Conservation (phyloP, 345 rosid genomes). For the Acer saccharum region DNA sequence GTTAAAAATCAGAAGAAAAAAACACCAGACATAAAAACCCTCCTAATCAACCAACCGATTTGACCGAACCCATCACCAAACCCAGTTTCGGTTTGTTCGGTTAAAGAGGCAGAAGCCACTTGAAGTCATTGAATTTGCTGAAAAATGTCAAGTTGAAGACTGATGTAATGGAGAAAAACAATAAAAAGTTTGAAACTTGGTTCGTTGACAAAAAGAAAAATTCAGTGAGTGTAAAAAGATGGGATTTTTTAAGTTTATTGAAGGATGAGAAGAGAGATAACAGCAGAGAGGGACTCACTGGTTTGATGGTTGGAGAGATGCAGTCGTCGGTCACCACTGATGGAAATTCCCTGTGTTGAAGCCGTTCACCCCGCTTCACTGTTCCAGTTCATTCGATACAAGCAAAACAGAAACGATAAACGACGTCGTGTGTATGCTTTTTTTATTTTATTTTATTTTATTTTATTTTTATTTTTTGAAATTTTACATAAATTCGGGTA, state of each 20-base stretch:
- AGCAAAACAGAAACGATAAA: not conserved
- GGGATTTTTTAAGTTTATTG: not conserved
- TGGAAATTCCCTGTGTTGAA: not conserved
- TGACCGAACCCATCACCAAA: not conserved
- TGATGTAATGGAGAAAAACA: not conserved
- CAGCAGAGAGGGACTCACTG: not conserved
- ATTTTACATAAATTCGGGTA: too few relatives aligned
- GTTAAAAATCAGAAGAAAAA: not conserved
- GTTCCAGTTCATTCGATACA: not conserved
- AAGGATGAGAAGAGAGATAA: not conserved
- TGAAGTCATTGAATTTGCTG: not conserved
- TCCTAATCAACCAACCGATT: not conserved
- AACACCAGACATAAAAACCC: not conserved
- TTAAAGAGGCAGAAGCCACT: not conserved
- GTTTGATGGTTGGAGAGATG: not conserved
- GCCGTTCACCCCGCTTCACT: not conserved
- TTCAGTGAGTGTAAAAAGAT: not conserved
- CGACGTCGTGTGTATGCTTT: not conserved
- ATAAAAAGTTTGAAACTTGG: not conserved
- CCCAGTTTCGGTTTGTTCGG: not conserved
- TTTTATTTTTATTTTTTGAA: too few relatives aligned
- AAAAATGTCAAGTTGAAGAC: not conserved
- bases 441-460: too few relatives aligned
- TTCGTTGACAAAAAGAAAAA: too few relatives aligned
- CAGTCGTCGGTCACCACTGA: not conserved